Base-by-base conservation (phyloP, 805 yeast genomes). In the Zygoascus biomembranicola region DNA sequence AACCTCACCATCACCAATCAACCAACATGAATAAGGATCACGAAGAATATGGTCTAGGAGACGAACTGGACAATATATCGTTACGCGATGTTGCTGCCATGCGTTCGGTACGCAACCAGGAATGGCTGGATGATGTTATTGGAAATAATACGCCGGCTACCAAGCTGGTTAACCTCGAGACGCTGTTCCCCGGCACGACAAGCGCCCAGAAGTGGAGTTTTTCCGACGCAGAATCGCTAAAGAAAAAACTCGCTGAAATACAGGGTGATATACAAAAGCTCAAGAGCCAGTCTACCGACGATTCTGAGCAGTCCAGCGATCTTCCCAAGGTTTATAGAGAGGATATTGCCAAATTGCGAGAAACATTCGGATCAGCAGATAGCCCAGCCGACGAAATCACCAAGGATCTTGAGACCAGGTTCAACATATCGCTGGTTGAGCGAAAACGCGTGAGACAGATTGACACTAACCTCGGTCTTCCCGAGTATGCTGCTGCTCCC, bases 101-200 rank as follows among this genome's bases (percentile, higher is more conserved):
- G 44, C 63, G 77, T 19, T 73, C 69, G 51, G 70, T 72, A 14
- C 62, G 74, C 19, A 74, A 73, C 55, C 75, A 73, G 56, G 77
- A 73, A 53, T 73, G 76, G 75, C 68, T 73, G 61, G 73, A 70
- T 55, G 69, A 69, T 32, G 66, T 70, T 2, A 55, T 73, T 14
- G 76, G 74, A 14, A 60, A 67, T 32, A 71, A 47, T 32, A 53
- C 46, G 37, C 10, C 52, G 42, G 28, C 43, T 41, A 47, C 44
- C 32, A 19, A 48, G 16, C 26, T 46, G 41, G 20, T 32, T 4
- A 16, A 46, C 14, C 52, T 52, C 20, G 55, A 53, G 19, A 56
- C 39, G 52, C 55, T 50, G 43, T 45, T 48, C 45, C 55, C 56
- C 20, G 49, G 39, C 13, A 39, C 48, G 6, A 46, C 41, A 8